Base-by-base conservation (phyloP, 1,139 yeast species). In the Pichia sp. region DNA sequence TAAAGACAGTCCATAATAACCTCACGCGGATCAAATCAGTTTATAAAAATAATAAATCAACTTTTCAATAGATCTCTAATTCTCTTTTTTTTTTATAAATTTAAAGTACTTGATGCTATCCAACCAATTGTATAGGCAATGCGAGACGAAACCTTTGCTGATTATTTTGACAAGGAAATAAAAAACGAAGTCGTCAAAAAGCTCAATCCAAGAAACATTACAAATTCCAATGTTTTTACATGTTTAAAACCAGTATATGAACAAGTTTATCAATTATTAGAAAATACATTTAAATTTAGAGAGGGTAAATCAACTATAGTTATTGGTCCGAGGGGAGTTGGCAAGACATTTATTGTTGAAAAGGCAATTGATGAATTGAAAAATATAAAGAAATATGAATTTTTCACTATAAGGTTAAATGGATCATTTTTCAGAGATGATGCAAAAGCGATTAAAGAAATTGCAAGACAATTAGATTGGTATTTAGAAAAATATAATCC, bases 231-330 rank as follows among this genome's bases (percentile, higher is more conserved):
- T n/a, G 20, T 20, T 25, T 33, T 44, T 12, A n/a, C n/a, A 4
- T 16, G 32, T 27, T 41, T 76, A 1, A 56, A 57, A 9, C 34
- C 37, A 8, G 70, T 70, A 44, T 68, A 68, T 51, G 53, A 64
- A 3, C 82, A 82, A 49, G 60, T 89, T 1, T 74, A 74, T 50
- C 65, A 69, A 12, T 62, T 85, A 54, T 61, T 90, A 48, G 78
- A 78, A 47, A 80, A 80, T 51, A 82, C 96, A 0, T 71, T 90
- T 0, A 65, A 69, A 20, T 78, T 78, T 51, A 74, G 77, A 33
- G 95, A 87, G 54, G 92, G 96, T 5, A 89, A 86, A 58, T 89
- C 97, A 1, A 78, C 82, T 9, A 67, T 90, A 10, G 49, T 92
- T 1, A 72, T 87, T 39, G 98, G 98, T 0, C 90, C 96, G 0